Percentiles rank a stretch among this genome's conserved stretches.
These are phyloP conservation scores for Miamiensis avidus DNA, from an alignment of 169 alveolate species.

Conservation along the genomic window DNA sequence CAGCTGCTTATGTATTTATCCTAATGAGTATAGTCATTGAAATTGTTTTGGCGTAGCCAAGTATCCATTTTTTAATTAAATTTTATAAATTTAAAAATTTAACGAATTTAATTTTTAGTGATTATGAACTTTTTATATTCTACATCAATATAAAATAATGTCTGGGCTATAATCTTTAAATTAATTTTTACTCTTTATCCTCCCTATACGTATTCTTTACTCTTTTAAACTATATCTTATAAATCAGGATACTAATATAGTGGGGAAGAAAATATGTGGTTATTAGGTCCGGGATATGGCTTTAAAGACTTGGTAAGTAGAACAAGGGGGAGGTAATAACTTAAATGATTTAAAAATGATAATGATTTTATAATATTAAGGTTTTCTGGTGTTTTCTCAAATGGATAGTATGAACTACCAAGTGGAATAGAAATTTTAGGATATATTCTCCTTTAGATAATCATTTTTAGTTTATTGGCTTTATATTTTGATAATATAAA, in stretches of 20 bases:
- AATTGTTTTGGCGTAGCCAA: conserved; percentile 23
- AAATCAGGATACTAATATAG: conserved; percentile 46
- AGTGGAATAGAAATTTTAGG: conserved; percentile 24
- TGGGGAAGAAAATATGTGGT: conserved; percentile 31
- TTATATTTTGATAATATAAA: conserved; percentile 54
- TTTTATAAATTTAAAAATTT: too few species aligned
- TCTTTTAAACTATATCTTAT: conserved; percentile 37
- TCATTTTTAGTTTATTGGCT: conserved; percentile 31
- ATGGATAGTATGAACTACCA: conserved; percentile 28
- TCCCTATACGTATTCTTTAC: conserved; percentile 47
- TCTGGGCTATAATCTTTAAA: conserved; percentile 34
- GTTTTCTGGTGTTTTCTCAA: too few species aligned
- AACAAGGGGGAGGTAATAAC: conserved; percentile 34
- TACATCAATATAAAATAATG: conserved; percentile 27
- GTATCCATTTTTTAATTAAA: too few species aligned
- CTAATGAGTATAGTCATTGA: conserved; percentile 44
- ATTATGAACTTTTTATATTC: conserved; percentile 1
- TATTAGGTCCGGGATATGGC: conserved; percentile 46
- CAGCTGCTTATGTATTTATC: conserved; percentile 47
- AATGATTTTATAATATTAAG: too few species aligned
- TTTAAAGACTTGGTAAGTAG: conserved; percentile 8
- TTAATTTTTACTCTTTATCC: conserved; percentile 37
- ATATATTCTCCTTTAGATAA: conserved; percentile 12
- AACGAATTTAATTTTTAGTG: too few species aligned
- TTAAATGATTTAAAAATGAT: too few species aligned